Percentiles rank a stretch among this genome's conserved stretches.
Evolutionary conservation across 345 rosid species (phyloP).

Genomic region (Ailanthus altissimus): DNA sequence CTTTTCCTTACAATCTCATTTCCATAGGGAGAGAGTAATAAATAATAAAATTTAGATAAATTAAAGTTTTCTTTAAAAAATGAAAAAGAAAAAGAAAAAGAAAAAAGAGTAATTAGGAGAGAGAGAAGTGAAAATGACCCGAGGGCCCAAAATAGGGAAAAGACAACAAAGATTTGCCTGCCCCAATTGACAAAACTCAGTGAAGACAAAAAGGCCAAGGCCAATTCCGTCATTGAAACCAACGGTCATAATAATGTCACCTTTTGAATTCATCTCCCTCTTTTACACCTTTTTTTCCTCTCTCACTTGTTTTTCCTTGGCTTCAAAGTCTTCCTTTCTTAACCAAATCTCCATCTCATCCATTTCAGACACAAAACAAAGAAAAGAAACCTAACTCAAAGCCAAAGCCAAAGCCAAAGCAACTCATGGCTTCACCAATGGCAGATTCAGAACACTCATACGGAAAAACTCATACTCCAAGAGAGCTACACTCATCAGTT

Average conservation of each 20-base stretch:
- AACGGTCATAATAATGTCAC: conserved; percentile 34
- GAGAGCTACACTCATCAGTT: conserved; percentile 8
- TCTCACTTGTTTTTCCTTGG: conserved; percentile 44
- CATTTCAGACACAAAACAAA: conserved; percentile 6
- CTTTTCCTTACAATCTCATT: too few relatives aligned
- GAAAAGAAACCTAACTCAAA: background rate
- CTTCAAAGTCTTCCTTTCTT: conserved; percentile 76
- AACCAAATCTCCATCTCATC: conserved; percentile 22
- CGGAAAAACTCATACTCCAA: conserved; percentile 30
- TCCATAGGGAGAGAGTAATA: too few relatives aligned
- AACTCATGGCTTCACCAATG: conserved; percentile 37
- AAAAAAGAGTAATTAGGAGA: too few relatives aligned
- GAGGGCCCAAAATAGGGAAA: background rate
- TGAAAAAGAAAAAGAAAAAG: too few relatives aligned
- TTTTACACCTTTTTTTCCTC: conserved; percentile 13
- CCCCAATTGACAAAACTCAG: too few relatives aligned
- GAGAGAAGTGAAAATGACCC: background rate
- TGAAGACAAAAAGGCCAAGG: conserved; percentile 22
- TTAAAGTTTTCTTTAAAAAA: background rate
- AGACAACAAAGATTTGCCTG: background rate
- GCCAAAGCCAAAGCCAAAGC: conserved; percentile 3
- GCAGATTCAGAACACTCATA: conserved; percentile 38
- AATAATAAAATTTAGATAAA: too few relatives aligned
- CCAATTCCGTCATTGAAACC: conserved; percentile 37
- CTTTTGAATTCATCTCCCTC: conserved; percentile 33